A percentile compares a stretch with the other conserved stretches of the same genome.
Evolutionary conservation across 1,284 basidiomycete genomes (phyloP).

Genomic region (Waitea zeae): DNA sequence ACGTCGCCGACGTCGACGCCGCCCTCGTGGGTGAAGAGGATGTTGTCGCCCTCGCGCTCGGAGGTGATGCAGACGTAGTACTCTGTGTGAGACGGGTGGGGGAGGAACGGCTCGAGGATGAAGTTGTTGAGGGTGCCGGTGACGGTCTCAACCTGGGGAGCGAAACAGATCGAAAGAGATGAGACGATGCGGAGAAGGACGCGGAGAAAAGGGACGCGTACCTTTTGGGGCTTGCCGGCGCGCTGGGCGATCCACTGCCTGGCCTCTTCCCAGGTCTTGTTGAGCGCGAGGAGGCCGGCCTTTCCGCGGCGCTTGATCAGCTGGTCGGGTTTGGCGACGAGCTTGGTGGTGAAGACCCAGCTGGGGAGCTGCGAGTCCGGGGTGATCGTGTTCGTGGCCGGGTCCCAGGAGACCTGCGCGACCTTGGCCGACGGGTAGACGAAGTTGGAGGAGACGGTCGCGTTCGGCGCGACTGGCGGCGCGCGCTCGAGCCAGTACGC

Average conservation of each 20-base stretch:
- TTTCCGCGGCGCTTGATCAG: conserved; percentile 99
- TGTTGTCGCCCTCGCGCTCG: conserved; percentile 85
- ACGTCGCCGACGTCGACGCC: conserved; percentile 99
- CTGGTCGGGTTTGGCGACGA: conserved; percentile 92
- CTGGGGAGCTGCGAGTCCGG: conserved; percentile 59
- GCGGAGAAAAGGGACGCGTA: conserved; percentile 15
- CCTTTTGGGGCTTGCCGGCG: conserved; percentile 89
- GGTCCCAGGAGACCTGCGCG: conserved; percentile 80
- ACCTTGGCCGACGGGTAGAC: conserved; percentile 52
- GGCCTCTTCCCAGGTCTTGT: conserved; percentile 83
- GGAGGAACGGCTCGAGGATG: conserved; percentile 96
- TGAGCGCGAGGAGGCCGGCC: conserved; percentile 86
- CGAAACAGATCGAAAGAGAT: background rate
- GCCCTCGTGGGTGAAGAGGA: conserved; percentile 98
- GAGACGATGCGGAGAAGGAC: background rate
- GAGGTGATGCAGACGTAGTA: conserved; percentile 99
- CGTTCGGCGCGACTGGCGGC: conserved; percentile 37
- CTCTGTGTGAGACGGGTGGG: conserved; percentile 86
- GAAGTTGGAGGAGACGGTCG: conserved; percentile 41
- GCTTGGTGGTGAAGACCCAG: conserved; percentile 81
- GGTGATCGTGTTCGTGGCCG: conserved; percentile 66
- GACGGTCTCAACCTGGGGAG: conserved; percentile 69
- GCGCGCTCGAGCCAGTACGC: conserved; percentile 89
- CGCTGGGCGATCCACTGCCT: conserved; percentile 78
- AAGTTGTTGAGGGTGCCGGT: conserved; percentile 94